phyloP scores from a whole-genome alignment of 1,139 yeast genomes.

The Pichia sp. region DNA sequence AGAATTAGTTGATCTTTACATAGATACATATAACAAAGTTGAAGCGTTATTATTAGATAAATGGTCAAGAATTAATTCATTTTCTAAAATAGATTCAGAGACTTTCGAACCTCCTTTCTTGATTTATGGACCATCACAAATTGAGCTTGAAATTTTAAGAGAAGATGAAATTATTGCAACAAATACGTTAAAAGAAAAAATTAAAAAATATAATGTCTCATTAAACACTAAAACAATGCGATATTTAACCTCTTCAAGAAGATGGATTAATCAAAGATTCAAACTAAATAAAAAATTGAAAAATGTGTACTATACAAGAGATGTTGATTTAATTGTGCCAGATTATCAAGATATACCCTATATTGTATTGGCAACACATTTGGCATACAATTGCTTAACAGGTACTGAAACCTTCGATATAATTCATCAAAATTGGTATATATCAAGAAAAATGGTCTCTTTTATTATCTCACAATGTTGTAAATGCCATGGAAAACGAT shows the following conservation, averaged over 20 bases:
- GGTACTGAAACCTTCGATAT: conserved; percentile 23
- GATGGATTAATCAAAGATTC: conserved; percentile 29
- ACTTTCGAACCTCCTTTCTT: conserved; percentile 20
- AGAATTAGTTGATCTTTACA: conserved; percentile 6
- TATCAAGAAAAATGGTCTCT: conserved; percentile 25
- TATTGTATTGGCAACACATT: conserved; percentile 27
- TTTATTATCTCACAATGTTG: conserved; percentile 16
- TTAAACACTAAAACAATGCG: conserved; percentile 27
- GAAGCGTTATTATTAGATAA: conserved; percentile 13
- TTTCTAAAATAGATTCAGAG: conserved; percentile 1
- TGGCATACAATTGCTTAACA: conserved; percentile 20
- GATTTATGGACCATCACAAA: conserved; percentile 29
- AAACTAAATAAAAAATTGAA: conserved; percentile 16
- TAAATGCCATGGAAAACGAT: conserved; percentile 8
- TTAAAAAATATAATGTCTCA: conserved; percentile 20
- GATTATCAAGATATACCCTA: conserved; percentile 26
- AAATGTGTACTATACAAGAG: conserved; percentile 24
- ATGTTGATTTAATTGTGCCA: conserved; percentile 25
- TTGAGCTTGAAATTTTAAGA: conserved; percentile 25
- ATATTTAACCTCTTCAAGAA: conserved; percentile 26
- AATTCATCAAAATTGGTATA: conserved; percentile 27
- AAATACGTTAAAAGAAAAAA: conserved; percentile 21
- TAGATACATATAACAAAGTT: conserved; percentile 8
- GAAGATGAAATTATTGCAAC: conserved; percentile 26
- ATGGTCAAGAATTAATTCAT: conserved; percentile 10